These are phyloP conservation scores for Coemansia sp. DNA, from an alignment of 192 early-diverging fungal species.

Conservation along the genomic window DNA sequence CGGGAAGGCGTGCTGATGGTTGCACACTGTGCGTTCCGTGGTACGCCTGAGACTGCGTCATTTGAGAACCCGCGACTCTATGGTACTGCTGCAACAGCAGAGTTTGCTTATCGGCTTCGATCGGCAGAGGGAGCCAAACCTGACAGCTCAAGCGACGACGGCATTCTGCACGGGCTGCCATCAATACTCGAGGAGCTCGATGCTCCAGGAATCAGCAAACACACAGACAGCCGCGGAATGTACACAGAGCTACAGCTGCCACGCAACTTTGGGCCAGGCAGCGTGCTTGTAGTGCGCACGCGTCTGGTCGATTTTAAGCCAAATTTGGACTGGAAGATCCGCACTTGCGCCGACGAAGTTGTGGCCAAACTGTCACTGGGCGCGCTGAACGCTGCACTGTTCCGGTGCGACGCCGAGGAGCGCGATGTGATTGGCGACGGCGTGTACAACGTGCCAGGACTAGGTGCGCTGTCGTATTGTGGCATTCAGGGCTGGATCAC, in stretches of 20 bases:
- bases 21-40: slow-evolving; percentile 81
- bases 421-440: slow-evolving; percentile 75
- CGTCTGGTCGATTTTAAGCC: slow-evolving; percentile 56
- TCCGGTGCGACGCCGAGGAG: slow-evolving; percentile 88
- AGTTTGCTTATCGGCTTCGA: slow-evolving; percentile 61
- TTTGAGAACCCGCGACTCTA: slow-evolving; percentile 64
- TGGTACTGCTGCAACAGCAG: slow-evolving; percentile 56
- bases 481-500: slow-evolving; percentile 93
- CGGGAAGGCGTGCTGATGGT: slow-evolving; percentile 92
- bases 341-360: slow-evolving; percentile 63
- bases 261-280: slow-evolving; percentile 79
- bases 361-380: slow-evolving; percentile 59
- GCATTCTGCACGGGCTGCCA: slow-evolving; percentile 62
- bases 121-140: slow-evolving; percentile 34
- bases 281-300: slow-evolving; percentile 71
- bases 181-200: slow-evolving; percentile 56
- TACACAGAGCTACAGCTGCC: slow-evolving; percentile 65
- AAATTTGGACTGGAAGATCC: slow-evolving; percentile 61
- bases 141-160: slow-evolving; percentile 28
- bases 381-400: slow-evolving; percentile 86
- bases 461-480: slow-evolving; percentile 80
- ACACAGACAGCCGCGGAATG: slow-evolving; percentile 55
- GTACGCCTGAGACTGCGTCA: slow-evolving; percentile 24
- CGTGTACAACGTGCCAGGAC: slow-evolving; percentile 85
- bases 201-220: slow-evolving; percentile 50